These are phyloP conservation scores for Prasinococcaceae sp. DNA, from an alignment of 139 green algal species.

Conservation along the genomic window DNA sequence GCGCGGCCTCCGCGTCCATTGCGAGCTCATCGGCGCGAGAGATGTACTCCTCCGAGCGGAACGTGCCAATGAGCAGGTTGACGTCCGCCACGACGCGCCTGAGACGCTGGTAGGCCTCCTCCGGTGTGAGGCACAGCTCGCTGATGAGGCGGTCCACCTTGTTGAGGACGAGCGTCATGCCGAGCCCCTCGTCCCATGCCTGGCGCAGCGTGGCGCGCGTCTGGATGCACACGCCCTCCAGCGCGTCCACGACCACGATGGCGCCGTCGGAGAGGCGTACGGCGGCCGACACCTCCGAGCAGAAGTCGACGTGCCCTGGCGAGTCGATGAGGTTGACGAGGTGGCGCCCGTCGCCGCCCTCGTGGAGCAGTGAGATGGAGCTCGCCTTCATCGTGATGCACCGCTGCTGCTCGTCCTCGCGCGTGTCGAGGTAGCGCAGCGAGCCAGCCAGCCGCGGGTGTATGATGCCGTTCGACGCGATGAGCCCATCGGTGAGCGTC, in stretches of 20 bases:
- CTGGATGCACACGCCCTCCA: constrained; percentile 97
- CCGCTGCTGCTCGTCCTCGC: constrained; percentile 79
- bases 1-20: constrained; percentile 77
- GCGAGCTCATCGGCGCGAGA: too few species aligned
- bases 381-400: constrained; percentile 98
- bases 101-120: constrained; percentile 53
- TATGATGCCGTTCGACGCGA: constrained; percentile 93
- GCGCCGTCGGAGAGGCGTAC: constrained; percentile 82
- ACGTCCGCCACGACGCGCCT: constrained; percentile 69
- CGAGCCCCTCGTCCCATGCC: constrained; percentile 79
- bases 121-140: constrained; percentile 64
- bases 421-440: constrained; percentile 81
- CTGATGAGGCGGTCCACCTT: constrained; percentile 91
- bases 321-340: constrained; percentile 97
- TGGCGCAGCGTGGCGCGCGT: constrained; percentile 87
- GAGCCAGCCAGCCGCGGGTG: constrained; percentile 75
- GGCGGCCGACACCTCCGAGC: constrained; percentile 70
- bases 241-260: constrained; percentile 89
- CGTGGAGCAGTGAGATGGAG: constrained; percentile 74
- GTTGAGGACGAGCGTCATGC: constrained; percentile 84
- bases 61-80: constrained; percentile 84
- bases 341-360: constrained; percentile 9
- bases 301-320: constrained; percentile 97
- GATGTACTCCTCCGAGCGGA: constrained; percentile 73
- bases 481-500: constrained; percentile 84